Evolutionary conservation across 495 filamentous ascomycete genomes (phyloP).

Genomic region (Amniculicola lignicola): DNA sequence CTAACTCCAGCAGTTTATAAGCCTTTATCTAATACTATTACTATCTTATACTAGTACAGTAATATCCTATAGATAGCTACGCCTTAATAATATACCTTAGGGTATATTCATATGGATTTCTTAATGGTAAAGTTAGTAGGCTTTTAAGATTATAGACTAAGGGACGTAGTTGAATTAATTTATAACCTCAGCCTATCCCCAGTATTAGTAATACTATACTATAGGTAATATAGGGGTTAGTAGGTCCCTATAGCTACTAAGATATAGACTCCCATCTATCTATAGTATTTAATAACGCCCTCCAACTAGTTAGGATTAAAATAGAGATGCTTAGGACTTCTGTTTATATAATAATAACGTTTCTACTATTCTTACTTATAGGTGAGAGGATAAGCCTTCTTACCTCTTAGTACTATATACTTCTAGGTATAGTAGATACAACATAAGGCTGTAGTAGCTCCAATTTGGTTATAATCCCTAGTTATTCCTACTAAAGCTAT

Average conservation of each 20-base stretch:
- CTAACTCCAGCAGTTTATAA: neutral
- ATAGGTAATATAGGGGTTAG: constrained; percentile 2
- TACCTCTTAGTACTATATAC: constrained; percentile 4
- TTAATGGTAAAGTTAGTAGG: neutral
- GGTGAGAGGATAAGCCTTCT: constrained; percentile 9
- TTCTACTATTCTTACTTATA: constrained; percentile 6
- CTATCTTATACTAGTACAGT: neutral
- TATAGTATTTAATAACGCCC: neutral
- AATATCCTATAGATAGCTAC: constrained; percentile 5
- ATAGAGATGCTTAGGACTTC: constrained; percentile 1
- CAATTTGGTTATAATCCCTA: neutral
- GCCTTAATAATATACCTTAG: neutral
- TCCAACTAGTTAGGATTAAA: constrained; percentile 3
- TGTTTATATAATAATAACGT: constrained; percentile 10
- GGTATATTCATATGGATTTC: constrained; percentile 12
- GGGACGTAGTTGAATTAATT: constrained; percentile 8
- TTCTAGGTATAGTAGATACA: constrained; percentile 11
- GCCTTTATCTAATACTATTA: constrained; percentile 3
- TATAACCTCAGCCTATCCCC: constrained; percentile 7
- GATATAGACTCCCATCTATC: constrained; percentile 1
- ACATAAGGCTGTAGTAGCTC: constrained; percentile 6
- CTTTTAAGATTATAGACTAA: constrained; percentile 1
- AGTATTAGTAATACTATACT: constrained; percentile 7
- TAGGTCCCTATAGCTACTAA: constrained; percentile 4
- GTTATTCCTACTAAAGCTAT: constrained; percentile 8